Conservation (phyloP, 169 alveolate species). For the Cryptosporidium viatorum region DNA sequence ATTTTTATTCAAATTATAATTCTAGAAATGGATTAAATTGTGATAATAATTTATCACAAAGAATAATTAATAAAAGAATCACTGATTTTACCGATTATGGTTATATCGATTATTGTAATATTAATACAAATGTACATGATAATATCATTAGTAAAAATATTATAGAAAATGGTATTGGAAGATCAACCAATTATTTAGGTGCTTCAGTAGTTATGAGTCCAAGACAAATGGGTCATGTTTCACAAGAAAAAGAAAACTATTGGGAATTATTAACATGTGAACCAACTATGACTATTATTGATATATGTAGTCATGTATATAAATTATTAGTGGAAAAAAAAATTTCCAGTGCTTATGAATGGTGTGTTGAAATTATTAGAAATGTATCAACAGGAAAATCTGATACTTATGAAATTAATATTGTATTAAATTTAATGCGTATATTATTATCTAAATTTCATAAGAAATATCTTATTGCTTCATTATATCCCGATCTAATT, state of each 20-base stretch:
- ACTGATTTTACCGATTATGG: constrained; percentile 40
- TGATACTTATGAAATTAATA: constrained; percentile 35
- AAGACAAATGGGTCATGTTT: constrained; percentile 75
- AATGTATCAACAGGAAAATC: constrained; percentile 58
- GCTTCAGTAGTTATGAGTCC: constrained; percentile 74
- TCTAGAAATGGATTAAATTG: not conserved
- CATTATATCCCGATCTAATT: constrained; percentile 36
- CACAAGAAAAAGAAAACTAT: constrained; percentile 59
- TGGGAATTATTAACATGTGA: constrained; percentile 68
- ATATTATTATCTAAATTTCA: constrained; percentile 60
- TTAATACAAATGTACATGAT: constrained; percentile 44
- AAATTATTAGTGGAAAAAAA: constrained; percentile 35
- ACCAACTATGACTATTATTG: constrained; percentile 56
- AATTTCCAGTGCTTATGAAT: constrained; percentile 60
- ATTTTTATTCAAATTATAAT: not conserved
- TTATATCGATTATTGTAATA: constrained; percentile 62
- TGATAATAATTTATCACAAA: constrained; percentile 26
- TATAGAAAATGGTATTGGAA: constrained; percentile 64
- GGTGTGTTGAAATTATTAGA: constrained; percentile 37
- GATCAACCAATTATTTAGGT: constrained; percentile 6
- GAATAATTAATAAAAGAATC: constrained; percentile 60
- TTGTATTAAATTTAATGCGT: constrained; percentile 56
- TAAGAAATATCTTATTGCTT: constrained; percentile 40
- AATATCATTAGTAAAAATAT: constrained; percentile 41
- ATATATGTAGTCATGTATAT: constrained; percentile 55